These are phyloP conservation scores for Candida silvatica DNA, from an alignment of 805 yeast genomes.

Conservation along the genomic window DNA sequence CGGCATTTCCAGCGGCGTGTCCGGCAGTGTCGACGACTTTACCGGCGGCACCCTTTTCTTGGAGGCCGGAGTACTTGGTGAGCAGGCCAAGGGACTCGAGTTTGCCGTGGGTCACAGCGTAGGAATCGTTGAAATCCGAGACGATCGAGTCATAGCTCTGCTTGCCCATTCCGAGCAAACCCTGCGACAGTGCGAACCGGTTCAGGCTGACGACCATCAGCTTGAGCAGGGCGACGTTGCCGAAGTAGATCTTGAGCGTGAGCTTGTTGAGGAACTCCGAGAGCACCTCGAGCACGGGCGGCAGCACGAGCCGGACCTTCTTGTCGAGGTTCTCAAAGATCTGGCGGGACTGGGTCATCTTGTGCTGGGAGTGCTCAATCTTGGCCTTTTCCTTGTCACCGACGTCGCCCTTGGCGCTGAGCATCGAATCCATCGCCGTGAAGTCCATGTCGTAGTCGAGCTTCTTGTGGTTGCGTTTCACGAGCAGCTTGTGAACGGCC, in stretches of 20 bases:
- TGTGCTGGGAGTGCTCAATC: slow-evolving; percentile 23
- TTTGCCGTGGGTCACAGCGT: slow-evolving; percentile 27
- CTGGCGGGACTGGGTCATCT: slow-evolving; percentile 23
- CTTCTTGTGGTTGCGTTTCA: slow-evolving; percentile 36
- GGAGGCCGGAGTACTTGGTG: slow-evolving; percentile 28
- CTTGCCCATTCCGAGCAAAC: slow-evolving; percentile 8
- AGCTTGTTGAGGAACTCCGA: slow-evolving; percentile 41
- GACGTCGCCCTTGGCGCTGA: slow-evolving; percentile 18
- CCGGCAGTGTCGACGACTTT: slow-evolving; percentile 18
- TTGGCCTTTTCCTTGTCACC: slow-evolving; percentile 31
- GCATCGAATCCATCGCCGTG: slow-evolving; percentile 29
- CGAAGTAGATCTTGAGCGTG: slow-evolving; percentile 29
- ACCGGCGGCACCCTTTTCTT: slow-evolving; percentile 28
- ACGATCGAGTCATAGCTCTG: slow-evolving; percentile 26
- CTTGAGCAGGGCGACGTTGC: slow-evolving; percentile 28
- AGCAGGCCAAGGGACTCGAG: slow-evolving; percentile 30
- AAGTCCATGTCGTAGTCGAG: slow-evolving; percentile 30
- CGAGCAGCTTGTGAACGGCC: slow-evolving; percentile 30
- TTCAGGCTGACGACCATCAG: slow-evolving; percentile 23
- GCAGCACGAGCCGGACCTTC: slow-evolving; percentile 33
- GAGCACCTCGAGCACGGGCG: slow-evolving; percentile 35
- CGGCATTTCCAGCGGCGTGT: slow-evolving; percentile 18
- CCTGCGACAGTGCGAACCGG: slow-evolving; percentile 24
- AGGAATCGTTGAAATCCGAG: slow-evolving; percentile 29
- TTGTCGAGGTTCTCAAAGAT: slow-evolving; percentile 29